Base-by-base conservation (phyloP, 768 basidiomycete species). In the Kwoniella sp. region DNA sequence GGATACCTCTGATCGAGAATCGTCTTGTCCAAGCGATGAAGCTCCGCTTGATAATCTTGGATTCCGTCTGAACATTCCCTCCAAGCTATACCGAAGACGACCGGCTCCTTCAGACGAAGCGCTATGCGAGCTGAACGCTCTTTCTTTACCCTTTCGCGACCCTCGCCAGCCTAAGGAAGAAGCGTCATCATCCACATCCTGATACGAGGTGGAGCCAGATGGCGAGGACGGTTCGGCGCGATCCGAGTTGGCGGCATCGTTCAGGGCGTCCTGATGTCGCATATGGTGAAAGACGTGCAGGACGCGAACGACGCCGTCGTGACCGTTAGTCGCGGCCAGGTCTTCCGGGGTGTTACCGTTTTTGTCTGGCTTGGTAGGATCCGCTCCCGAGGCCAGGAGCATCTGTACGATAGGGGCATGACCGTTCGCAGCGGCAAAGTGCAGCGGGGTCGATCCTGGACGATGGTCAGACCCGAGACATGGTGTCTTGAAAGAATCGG, bases 361-460 rank as follows among this genome's bases (percentile, higher is more conserved):
- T 71, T 98, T 99, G 77, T 99, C 93, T 5, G 84, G 72, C 37
- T 84, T 82, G 71, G 85, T 79, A 19, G 90, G 82, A 53, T 83
- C 80, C 7, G 93, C 95, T 41, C 91, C 91, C 57, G 83, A 84
- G 15, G 85, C 81, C 32, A 99, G 83, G 36, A 99, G 83, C 29
- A 86, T 82, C 54, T 79, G 80, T 38, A 90, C 82, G 62, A 91
- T 83, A 22, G 79, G 75, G 26, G 81, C 81, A 75, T 99, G 89
- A 3, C 92, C 92, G 64, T 95, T 91, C 25, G 93, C 91, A 28
- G 91, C 87, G 12, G 95, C 93, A 70, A 96, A 99, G 71, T 99
- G 95, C 22, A 98, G 83, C 0, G 95, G 89, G 0, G 93, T 95
- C 3, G 87, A 86, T 27, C 91, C 92, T 68, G 67, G 12, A 53